Conservation (phyloP, 2,329 filamentous ascomycete genomes). For the Neofusicoccum cordaticola region DNA sequence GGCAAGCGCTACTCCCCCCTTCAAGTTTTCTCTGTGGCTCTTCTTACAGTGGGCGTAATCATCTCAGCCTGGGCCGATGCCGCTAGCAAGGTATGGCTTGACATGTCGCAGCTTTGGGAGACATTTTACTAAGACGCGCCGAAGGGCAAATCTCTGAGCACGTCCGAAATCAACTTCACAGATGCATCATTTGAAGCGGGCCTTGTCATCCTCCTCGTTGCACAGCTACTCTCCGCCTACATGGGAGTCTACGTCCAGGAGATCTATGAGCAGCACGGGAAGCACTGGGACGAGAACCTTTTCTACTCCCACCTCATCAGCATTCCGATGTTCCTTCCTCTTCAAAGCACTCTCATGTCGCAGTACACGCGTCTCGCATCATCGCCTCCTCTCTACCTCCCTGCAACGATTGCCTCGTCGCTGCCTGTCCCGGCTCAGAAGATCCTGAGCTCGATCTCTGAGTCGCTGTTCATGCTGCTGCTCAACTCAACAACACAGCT, state of each 20-base stretch:
- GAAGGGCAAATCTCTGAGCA: constrained; percentile 44
- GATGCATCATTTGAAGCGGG: constrained; percentile 62
- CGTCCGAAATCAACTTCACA: constrained; percentile 36
- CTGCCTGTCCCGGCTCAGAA: constrained; percentile 31
- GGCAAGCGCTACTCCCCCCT: constrained; percentile 79
- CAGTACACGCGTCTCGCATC: constrained; percentile 63
- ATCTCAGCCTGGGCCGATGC: constrained; percentile 88
- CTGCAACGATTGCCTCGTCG: constrained; percentile 27
- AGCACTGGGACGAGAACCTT: constrained; percentile 91
- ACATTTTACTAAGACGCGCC: background rate
- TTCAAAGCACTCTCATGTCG: constrained; percentile 61
- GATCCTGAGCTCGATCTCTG: constrained; percentile 47
- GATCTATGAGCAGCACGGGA: constrained; percentile 80
- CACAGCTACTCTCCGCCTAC: constrained; percentile 84
- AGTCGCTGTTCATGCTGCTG: constrained; percentile 67
- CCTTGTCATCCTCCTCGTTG: constrained; percentile 77
- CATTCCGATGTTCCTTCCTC: constrained; percentile 72
- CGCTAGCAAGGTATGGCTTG: constrained; percentile 65
- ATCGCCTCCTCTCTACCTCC: constrained; percentile 58
- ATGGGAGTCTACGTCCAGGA: constrained; percentile 96
- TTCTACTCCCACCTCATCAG: constrained; percentile 85
- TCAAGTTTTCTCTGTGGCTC: constrained; percentile 76
- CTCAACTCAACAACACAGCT: constrained; percentile 89
- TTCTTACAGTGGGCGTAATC: constrained; percentile 83
- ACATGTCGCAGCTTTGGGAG: background rate